Evolutionary conservation across 2,329 filamentous ascomycete species (phyloP), one percentile per base, ranked within the genome.

Genomic region (Phialemoniopsis sp.): DNA sequence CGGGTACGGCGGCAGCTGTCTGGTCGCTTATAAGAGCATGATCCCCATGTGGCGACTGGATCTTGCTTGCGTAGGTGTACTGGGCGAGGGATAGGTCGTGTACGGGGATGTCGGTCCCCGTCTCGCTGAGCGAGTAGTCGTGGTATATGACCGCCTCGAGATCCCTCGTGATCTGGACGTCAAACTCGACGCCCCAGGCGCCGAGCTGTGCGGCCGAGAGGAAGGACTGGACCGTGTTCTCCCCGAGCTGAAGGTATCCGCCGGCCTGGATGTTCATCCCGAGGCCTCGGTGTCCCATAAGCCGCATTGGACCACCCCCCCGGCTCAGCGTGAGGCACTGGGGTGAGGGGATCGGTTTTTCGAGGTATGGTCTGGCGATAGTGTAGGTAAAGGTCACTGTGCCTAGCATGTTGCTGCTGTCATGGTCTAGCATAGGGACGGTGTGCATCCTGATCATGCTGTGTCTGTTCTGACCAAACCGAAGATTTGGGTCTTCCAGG

Each of bases 161-260:
- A 36, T 68, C 66, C 45, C 56, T 57, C 2, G 66, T 68, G 13
- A 68, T 46, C 43, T 68, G 66, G 3, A 66, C 54, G 48, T 68
- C 65, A 57, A 61, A 57, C 48, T 63, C 59, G 17, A 64, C 55
- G 39, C 52, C 56, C 13, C 56, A 55, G 18, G 61, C 59, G 8
- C 60, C 62, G 8, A 58, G 46, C 30, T 53, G 56, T 14, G 46
- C 49, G 5, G 61, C 60, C 16, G 55, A 50, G n/a, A 55, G 39
- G 37, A 63, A 62, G 15, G 59, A 63, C 52, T 59, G 49, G 29
- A 63, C 44, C 6, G 58, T 63, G 42, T 65, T 64, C 38, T 65
- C 62, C 13, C 61, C 60, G 15, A 65, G 46, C 38, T 65, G 61
- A 34, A 65, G 55, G 40, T 55, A 45, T 19, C 46, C 55, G 13